phyloP scores from a whole-genome alignment of 2,329 filamentous ascomycete genomes.

The Colletotrichum filicis region DNA sequence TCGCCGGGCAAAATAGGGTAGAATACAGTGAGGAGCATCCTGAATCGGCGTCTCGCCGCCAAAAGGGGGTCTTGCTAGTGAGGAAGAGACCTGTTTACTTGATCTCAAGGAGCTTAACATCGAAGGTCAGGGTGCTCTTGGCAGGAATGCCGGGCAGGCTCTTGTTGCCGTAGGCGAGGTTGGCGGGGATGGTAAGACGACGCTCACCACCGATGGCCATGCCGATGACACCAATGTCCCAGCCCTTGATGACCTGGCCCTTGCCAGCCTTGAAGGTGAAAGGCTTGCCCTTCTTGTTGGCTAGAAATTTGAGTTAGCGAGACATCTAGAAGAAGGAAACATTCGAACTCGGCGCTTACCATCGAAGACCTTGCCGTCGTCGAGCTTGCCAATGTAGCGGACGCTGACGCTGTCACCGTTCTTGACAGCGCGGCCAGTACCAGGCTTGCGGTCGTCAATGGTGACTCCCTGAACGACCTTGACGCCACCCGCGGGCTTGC shows the following conservation, averaged over 20 bases:
- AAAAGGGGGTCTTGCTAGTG: constrained; percentile 3
- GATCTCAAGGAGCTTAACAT: constrained; percentile 86
- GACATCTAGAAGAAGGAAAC: neutral
- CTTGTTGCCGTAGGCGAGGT: constrained; percentile 90
- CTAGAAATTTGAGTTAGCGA: constrained; percentile 53
- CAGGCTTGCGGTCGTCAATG: constrained; percentile 94
- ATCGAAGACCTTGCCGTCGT: constrained; percentile 95
- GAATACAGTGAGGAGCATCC: constrained; percentile 26
- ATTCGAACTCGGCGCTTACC: constrained; percentile 71
- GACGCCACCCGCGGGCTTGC: constrained; percentile 65
- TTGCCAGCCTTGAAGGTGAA: constrained; percentile 95
- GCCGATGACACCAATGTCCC: constrained; percentile 93
- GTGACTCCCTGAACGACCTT: constrained; percentile 90
- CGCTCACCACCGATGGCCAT: constrained; percentile 96
- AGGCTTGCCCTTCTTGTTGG: constrained; percentile 99
- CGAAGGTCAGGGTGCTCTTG: constrained; percentile 93
- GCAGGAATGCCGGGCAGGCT: constrained; percentile 84
- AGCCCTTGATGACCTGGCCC: constrained; percentile 98
- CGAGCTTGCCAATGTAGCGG: constrained; percentile 97
- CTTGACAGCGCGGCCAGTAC: constrained; percentile 87
- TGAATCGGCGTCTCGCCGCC: constrained; percentile 26
- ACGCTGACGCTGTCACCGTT: constrained; percentile 90
- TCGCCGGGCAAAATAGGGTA: constrained; percentile 22
- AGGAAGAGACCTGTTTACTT: constrained; percentile 65
- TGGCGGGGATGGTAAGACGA: constrained; percentile 87